Evolutionary conservation across 164 flowering plant genomes (phyloP).

Genomic region (Paratinospora sagittata): DNA sequence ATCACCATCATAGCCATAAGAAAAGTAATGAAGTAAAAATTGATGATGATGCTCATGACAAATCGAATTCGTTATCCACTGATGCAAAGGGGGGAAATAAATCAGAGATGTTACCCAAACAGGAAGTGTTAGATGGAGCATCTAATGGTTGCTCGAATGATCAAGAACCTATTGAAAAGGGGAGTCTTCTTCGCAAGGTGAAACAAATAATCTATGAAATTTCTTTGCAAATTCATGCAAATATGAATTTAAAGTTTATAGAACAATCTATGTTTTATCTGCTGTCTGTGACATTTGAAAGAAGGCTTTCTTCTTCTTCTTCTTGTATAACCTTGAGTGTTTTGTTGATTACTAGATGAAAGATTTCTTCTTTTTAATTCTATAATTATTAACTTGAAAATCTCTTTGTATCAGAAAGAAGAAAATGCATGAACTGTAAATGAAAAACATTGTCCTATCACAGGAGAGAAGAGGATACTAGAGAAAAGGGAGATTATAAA

Average conservation of each 20-base stretch:
- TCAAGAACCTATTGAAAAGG: constrained; percentile 22
- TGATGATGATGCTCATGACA: constrained; percentile 30
- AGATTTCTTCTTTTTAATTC: no score
- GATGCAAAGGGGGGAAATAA: constrained; percentile 20
- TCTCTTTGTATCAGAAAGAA: no score
- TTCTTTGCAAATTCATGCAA: not conserved
- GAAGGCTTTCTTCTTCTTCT: not conserved
- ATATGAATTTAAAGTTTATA: not conserved
- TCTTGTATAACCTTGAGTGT: not conserved
- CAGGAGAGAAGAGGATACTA: no score
- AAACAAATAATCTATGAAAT: constrained; percentile 4
- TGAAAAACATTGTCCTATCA: no score
- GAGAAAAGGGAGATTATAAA: no score
- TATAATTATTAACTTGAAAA: no score
- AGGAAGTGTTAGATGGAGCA: constrained; percentile 20
- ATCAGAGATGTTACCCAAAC: constrained; percentile 20
- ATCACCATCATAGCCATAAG: constrained; percentile 69
- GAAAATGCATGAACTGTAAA: no score
- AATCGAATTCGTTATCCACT: constrained; percentile 16
- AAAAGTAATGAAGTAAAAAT: constrained; percentile 43
- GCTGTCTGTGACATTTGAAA: not conserved
- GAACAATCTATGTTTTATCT: not conserved
- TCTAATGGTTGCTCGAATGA: constrained; percentile 25
- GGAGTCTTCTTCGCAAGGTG: constrained; percentile 53
- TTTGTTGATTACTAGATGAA: not conserved